phyloP scores from a whole-genome alignment of 1,139 yeast species.

The Protomyces lactucae-debilis region DNA sequence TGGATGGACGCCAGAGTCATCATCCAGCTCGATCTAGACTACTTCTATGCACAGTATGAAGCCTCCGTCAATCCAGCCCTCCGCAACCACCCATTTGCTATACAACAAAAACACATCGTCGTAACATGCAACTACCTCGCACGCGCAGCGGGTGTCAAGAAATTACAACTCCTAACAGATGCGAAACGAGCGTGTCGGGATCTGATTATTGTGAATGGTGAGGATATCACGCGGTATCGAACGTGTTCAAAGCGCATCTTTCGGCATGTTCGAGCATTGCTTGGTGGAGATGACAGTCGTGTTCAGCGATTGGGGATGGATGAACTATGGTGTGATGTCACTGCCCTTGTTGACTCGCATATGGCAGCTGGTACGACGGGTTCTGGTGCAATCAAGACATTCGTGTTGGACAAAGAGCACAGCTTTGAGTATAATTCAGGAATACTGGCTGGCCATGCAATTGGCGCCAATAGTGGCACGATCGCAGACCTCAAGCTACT shows the following conservation, averaged over 20 bases:
- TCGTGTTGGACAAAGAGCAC: not conserved
- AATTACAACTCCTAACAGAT: conserved; percentile 35
- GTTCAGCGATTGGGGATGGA: conserved; percentile 43
- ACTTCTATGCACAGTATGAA: conserved; percentile 33
- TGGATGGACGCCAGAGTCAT: conserved; percentile 4
- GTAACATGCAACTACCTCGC: conserved; percentile 42
- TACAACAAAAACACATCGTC: conserved; percentile 39
- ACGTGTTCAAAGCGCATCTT: conserved; percentile 39
- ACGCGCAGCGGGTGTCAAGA: conserved; percentile 39
- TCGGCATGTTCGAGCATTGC: conserved; percentile 35
- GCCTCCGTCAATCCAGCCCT: conserved; percentile 37
- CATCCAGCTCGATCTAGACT: conserved; percentile 25
- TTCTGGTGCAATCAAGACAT: not conserved
- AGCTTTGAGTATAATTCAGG: not conserved
- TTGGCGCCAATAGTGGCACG: not conserved
- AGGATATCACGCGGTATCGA: conserved; percentile 39
- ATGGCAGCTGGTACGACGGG: not conserved
- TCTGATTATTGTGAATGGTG: conserved; percentile 40
- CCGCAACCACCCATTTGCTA: conserved; percentile 38
- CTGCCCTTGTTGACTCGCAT: conserved; percentile 24
- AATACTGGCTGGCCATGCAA: not conserved
- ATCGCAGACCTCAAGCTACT: not conserved
- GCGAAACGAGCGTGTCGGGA: conserved; percentile 36
- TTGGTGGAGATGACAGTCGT: conserved; percentile 33
- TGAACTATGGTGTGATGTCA: conserved; percentile 40